Evolutionary conservation across 1,139 yeast genomes (phyloP).

Genomic region (Taphrina pruni): DNA sequence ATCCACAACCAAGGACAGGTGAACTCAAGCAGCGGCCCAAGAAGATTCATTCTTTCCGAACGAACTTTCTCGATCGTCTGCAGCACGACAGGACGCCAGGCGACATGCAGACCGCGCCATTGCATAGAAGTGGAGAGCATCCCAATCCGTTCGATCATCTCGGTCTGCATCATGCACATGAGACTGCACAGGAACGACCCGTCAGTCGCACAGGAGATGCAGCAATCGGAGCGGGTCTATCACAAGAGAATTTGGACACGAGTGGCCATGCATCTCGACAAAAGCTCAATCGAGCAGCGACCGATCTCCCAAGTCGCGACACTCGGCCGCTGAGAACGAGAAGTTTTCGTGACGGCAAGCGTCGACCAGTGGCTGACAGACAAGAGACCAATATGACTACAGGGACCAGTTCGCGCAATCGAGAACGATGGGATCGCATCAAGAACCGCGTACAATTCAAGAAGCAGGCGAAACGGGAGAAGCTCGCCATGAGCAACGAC

Average conservation of each 20-base stretch:
- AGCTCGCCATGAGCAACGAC: constrained; percentile 29
- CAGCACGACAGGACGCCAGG: constrained; percentile 30
- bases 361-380: constrained; percentile 3
- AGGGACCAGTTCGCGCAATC: constrained; percentile 4
- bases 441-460: constrained; percentile 25
- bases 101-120: constrained; percentile 38
- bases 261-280: background rate
- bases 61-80: constrained; percentile 26
- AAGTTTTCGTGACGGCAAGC: constrained; percentile 1
- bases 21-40: background rate
- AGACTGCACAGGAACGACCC: background rate
- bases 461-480: constrained; percentile 20
- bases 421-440: constrained; percentile 39
- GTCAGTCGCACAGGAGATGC: background rate
- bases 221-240: too few relatives aligned
- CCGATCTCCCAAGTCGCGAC: constrained; percentile 4
- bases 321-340: background rate
- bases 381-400: constrained; percentile 10
- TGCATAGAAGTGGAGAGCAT: constrained; percentile 25
- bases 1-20: background rate
- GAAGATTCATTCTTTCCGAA: constrained; percentile 4
- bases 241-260: background rate
- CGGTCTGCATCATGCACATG: background rate
- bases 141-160: constrained; percentile 28
- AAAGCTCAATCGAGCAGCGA: constrained; percentile 1